Conservation (phyloP, 257 asterid genomes). For the Gynochthodes officinalis region DNA sequence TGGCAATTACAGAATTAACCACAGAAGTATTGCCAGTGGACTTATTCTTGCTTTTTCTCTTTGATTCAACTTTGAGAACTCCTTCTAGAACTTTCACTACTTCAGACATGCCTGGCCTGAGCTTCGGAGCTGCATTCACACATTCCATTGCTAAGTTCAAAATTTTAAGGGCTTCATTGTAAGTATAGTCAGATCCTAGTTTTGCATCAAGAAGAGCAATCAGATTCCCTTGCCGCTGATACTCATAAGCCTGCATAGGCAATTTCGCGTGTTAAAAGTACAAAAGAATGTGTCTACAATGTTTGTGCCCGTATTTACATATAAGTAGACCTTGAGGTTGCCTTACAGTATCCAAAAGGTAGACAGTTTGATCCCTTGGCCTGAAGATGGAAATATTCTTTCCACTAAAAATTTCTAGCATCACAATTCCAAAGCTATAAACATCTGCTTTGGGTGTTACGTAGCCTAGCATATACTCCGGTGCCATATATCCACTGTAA, state of each 20-base stretch:
- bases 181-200: constrained; percentile 9
- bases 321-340: neutral
- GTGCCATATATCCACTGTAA: constrained; percentile 23
- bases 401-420: constrained; percentile 26
- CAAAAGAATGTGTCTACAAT: neutral
- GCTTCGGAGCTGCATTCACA: constrained; percentile 10
- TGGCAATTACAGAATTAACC: neutral
- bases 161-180: constrained; percentile 9
- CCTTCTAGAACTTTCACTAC: constrained; percentile 27
- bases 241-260: constrained; percentile 11
- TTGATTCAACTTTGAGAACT: neutral
- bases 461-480: constrained; percentile 11
- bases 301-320: neutral
- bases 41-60: neutral
- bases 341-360: constrained; percentile 20
- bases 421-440: constrained; percentile 27
- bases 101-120: constrained; percentile 27
- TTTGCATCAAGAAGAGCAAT: constrained; percentile 20
- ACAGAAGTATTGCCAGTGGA: neutral
- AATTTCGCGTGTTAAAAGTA: neutral
- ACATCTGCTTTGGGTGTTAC: constrained; percentile 25
- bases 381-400: constrained; percentile 4
- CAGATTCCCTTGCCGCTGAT: constrained; percentile 5
- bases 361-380: constrained; percentile 14
- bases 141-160: constrained; percentile 23